phyloP scores from a whole-genome alignment of 2,329 filamentous ascomycete genomes.

The Harringtonia aguacate region DNA sequence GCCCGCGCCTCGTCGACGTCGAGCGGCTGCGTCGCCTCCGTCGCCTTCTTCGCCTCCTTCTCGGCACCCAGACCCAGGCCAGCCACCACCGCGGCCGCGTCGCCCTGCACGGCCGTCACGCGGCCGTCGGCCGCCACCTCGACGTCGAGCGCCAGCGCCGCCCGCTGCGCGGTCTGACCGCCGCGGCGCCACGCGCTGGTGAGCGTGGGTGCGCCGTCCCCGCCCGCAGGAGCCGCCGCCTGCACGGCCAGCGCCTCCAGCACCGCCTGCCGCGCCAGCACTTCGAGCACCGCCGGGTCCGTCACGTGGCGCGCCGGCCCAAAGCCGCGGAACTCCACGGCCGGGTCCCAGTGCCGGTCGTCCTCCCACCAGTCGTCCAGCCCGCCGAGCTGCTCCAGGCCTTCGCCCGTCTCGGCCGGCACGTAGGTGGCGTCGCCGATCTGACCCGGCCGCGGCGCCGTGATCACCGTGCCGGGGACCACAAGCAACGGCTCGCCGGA shows the following conservation, averaged over 20 bases:
- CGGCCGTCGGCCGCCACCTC: conserved; percentile 29
- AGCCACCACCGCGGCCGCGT: conserved; percentile 18
- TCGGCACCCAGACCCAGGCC: conserved; percentile 15
- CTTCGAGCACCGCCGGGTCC: conserved; percentile 34
- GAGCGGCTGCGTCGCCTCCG: conserved; percentile 10
- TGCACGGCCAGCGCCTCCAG: conserved; percentile 38
- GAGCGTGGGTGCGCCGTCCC: too few relatives aligned
- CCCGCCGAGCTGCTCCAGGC: conserved; percentile 35
- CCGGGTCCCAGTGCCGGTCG: conserved; percentile 38
- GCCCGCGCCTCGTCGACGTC: conserved; percentile 27
- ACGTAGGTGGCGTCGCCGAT: conserved; percentile 28
- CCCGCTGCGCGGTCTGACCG: conserved; percentile 21
- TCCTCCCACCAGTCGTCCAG: conserved; percentile 43
- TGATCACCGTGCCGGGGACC: conserved; percentile 12
- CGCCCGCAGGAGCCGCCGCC: too few relatives aligned
- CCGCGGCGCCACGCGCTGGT: conserved; percentile 19
- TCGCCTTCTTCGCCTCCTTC: conserved; percentile 1
- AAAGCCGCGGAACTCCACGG: conserved; percentile 35
- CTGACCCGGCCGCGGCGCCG: conserved; percentile 18
- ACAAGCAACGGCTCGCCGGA: conserved; percentile 13
- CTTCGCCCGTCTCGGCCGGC: conserved; percentile 33
- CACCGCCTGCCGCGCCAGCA: conserved; percentile 37
- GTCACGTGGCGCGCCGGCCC: conserved; percentile 25
- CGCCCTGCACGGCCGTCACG: conserved; percentile 16
- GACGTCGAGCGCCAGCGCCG: conserved; percentile 25